These are phyloP conservation scores for Strombidium stylifer DNA, from an alignment of 73 alveolate genomes.

Conservation along the genomic window DNA sequence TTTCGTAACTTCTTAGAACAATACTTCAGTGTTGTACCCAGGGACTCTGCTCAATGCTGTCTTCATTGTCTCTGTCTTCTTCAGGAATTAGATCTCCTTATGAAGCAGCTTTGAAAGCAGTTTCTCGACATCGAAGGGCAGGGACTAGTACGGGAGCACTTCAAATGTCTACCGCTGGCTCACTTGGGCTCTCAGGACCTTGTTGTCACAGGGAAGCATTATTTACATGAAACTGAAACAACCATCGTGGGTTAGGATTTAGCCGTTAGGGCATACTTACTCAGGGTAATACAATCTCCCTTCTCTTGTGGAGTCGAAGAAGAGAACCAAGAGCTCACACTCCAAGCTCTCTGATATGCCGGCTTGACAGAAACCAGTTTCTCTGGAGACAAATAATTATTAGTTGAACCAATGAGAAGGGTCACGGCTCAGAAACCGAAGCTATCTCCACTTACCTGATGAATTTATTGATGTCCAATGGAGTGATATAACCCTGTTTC, in stretches of 20 bases:
- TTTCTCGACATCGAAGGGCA: background rate
- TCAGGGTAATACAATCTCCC: constrained; percentile 5
- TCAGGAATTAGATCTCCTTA: background rate
- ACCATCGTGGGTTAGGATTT: too few relatives aligned
- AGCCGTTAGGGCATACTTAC: too few relatives aligned
- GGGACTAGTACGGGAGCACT: background rate
- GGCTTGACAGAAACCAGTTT: background rate
- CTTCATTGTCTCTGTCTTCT: background rate
- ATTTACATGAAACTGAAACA: background rate
- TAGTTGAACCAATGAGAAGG: too few relatives aligned
- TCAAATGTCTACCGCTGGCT: background rate
- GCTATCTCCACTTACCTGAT: too few relatives aligned
- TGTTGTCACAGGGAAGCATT: constrained; percentile 1
- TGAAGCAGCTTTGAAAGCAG: background rate
- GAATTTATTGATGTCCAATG: background rate
- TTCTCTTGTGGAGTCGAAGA: background rate
- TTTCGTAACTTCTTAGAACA: background rate
- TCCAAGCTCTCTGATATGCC: background rate
- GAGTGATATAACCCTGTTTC: background rate
- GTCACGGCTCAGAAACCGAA: too few relatives aligned
- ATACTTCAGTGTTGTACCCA: background rate
- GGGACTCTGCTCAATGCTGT: too few relatives aligned
- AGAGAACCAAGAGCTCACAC: background rate
- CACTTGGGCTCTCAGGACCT: background rate
- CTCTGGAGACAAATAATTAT: too few relatives aligned